Evolutionary conservation across 2,329 filamentous ascomycete species (phyloP).

Genomic region (Xylariaceae sp.): DNA sequence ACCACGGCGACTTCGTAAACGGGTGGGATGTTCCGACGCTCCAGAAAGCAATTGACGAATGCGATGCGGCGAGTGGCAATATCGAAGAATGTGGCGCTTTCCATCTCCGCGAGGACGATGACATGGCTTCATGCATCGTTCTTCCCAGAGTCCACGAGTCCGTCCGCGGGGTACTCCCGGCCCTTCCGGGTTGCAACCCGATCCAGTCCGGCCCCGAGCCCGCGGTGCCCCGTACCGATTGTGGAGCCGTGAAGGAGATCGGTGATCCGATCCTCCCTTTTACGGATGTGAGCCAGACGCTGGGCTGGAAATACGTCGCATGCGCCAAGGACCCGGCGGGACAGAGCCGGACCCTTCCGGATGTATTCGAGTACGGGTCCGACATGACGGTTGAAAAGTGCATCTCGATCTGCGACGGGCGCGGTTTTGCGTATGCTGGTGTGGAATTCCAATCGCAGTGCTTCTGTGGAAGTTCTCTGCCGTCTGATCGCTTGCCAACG

Average conservation of each 20-base stretch:
- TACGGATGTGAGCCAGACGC: constrained; percentile 40
- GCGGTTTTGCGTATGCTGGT: constrained; percentile 23
- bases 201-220: constrained; percentile 33
- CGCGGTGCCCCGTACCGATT: constrained; percentile 21
- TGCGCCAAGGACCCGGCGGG: constrained; percentile 39
- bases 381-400: constrained; percentile 30
- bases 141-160: constrained; percentile 40
- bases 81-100: constrained; percentile 41
- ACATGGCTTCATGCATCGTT: constrained; percentile 42
- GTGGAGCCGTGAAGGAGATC: constrained; percentile 36
- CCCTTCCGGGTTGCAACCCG: constrained; percentile 53
- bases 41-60: constrained; percentile 45
- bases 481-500: constrained; percentile 33
- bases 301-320: constrained; percentile 47
- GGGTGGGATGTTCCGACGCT: constrained; percentile 51
- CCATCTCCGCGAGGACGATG: constrained; percentile 36
- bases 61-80: constrained; percentile 40
- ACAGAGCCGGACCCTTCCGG: constrained; percentile 27
- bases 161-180: constrained; percentile 38
- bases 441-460: constrained; percentile 27
- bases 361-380: constrained; percentile 12
- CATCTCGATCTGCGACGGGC: constrained; percentile 18
- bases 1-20: constrained; percentile 56
- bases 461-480: constrained; percentile 29
- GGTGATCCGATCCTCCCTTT: constrained; percentile 36